Evolutionary conservation across 805 yeast species (phyloP), one percentile per base, ranked within the genome.

Genomic region (Metschnikowia lochheadii): DNA sequence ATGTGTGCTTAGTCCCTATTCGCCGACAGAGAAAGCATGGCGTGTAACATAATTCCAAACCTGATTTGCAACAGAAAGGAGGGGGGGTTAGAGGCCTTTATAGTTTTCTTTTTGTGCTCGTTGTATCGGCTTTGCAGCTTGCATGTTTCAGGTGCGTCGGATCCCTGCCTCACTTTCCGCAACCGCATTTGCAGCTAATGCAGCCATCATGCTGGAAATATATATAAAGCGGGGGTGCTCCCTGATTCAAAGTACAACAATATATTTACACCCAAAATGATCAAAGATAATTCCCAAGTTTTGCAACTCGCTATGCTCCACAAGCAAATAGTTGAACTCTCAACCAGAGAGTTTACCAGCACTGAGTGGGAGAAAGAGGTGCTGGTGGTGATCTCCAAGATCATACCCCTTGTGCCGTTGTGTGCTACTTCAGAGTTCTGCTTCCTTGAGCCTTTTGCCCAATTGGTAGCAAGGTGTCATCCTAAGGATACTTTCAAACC

Each of bases 381-480:
- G 18, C 40, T 36, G 8, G 21, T 23, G 15, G 35, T 14, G n/a
- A 36, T 37, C 20, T 29, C 36, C 29, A 11, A 44, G 5, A 35
- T 44, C 17, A 14, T 37, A 8, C 41, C 48, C 18, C 42, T 44
- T 14, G 10, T 44, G 17, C 40, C 35, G n/a, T 17, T 34, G 36
- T 36, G 41, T 36, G 35, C 20, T 13, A 26, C 48, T 17, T 34
- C 41, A 1, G 41, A 44, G 11, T 18, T 37, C 5, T 29, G 36
- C 26, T 44, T 44, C 14, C 41, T 44, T n/a, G 36, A 37, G 37
- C 41, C 35, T 4, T 17, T 29, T 31, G 56, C 56, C n/a, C 23
- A 33, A 13, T 14, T 49, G 7, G 43, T 38, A 21, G 33, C 31
- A 7, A n/a, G 14, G 38, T n/a, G 47, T n/a, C 46, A 43, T 6